These are phyloP conservation scores for Umbilicus rupestris DNA, from an alignment of 164 flowering plant species.

Conservation along the genomic window DNA sequence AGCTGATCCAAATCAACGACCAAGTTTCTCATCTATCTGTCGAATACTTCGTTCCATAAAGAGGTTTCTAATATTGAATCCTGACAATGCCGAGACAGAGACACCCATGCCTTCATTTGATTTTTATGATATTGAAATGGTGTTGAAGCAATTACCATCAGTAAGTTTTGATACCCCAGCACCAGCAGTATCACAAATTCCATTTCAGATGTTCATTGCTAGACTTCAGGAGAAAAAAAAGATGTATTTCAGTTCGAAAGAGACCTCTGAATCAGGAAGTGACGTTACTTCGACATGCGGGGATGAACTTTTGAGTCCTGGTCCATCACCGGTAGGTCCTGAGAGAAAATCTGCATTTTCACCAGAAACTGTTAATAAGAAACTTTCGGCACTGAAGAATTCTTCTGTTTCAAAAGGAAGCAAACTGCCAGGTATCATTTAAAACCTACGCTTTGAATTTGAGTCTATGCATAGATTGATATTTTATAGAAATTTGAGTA, in stretches of 20 bases:
- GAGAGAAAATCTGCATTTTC: slow-evolving; percentile 21
- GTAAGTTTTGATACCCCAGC: slow-evolving; percentile 14
- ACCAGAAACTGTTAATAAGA: slow-evolving; percentile 26
- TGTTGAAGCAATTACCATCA: slow-evolving; percentile 32
- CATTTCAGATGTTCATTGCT: slow-evolving; percentile 74
- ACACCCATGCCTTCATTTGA: slow-evolving; percentile 46
- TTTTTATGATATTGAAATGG: slow-evolving; percentile 52
- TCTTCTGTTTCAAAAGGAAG: slow-evolving; percentile 26
- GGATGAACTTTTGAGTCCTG: slow-evolving; percentile 33
- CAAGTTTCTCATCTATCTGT: slow-evolving; percentile 69
- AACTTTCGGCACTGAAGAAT: slow-evolving; percentile 23
- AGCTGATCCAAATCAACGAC: slow-evolving; percentile 61
- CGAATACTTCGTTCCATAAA: slow-evolving; percentile 65
- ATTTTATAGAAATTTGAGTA: neutral
- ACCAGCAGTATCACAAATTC: slow-evolving; percentile 42
- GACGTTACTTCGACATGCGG: slow-evolving; percentile 51
- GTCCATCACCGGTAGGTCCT: slow-evolving; percentile 21
- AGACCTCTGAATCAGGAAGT: slow-evolving; percentile 67
- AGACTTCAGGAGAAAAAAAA: slow-evolving; percentile 52
- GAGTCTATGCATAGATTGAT: neutral
- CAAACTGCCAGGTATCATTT: slow-evolving; percentile 33
- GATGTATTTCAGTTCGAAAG: slow-evolving; percentile 17
- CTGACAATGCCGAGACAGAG: slow-evolving; percentile 51
- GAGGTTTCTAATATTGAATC: slow-evolving; percentile 60
- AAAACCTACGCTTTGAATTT: neutral